Base-by-base conservation (phyloP, 139 green algal genomes). In the Chloropicon primus region DNA sequence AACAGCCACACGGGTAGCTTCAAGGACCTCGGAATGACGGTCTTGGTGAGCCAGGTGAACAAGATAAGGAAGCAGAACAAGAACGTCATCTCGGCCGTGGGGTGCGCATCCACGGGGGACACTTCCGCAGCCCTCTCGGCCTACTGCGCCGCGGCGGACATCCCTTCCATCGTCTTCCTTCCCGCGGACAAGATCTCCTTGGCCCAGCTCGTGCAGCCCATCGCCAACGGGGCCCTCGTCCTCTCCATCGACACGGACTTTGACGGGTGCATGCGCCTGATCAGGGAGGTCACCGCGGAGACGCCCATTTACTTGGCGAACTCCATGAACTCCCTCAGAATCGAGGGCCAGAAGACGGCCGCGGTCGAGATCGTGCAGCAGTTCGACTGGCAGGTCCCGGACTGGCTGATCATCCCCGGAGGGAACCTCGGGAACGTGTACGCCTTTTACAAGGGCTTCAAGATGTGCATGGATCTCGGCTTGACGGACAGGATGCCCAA, bases 351-450 rank as follows among this genome's bases (percentile, higher is more conserved):
- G 88, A 99, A 99, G 88, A 99, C 96, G 41, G 96, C 96, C 22
- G 96, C 96, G 26, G 98, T 99, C 75, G 96, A 99, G 90, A 99
- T 99, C 83, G 85, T 93, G 80, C 96, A 99, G 89, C 96, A 99
- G 90, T 99, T 99, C 77, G 87, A 98, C 88, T 99, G 96, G 96
- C 83, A 97, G 83, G 41, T 62, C 41, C 94, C 24, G 94, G 98
- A 87, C 98, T 80, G 94, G 94, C 88, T 98, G 21, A 94, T 98
- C 87, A 97, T 98, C 81, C 92, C 93, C 1, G 92, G 94, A 76
- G 95, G 96, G 81, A 99, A 99, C 90, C 88, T 99, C 27, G 96
- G 96, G 81, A 99, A 99, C 91, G 91, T 99, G 72, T 99, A 99
- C 83, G 96, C 96, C 17, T 99, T 99, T 82, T 98, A 98, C 92